Conservation (phyloP, 2,329 filamentous ascomycete genomes). For the Clarireedia paspali region DNA sequence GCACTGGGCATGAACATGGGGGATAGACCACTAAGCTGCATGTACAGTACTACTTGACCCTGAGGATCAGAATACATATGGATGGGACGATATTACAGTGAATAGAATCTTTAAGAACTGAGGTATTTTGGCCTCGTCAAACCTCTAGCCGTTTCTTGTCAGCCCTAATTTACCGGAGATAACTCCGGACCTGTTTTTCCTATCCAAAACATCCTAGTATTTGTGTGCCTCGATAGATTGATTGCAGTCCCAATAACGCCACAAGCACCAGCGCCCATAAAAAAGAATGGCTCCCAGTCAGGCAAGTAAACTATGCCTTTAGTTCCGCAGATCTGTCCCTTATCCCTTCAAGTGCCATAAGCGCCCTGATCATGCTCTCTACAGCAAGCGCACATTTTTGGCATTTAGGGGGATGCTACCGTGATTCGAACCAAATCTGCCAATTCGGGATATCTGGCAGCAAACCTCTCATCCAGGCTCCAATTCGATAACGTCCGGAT, state of each 20-base stretch:
- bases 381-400: no score
- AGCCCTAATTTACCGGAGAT: background rate
- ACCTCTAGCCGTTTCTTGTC: no score
- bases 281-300: background rate
- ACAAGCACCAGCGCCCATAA: background rate
- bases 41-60: no score
- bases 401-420: background rate
- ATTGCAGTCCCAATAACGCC: background rate
- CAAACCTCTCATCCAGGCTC: conserved; percentile 22
- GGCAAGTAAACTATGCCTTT: no score
- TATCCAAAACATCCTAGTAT: background rate
- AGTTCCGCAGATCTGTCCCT: no score
- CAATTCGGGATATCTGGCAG: conserved; percentile 22
- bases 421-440: conserved; percentile 6
- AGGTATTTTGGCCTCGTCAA: no score
- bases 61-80: no score
- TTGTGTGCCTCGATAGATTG: background rate
- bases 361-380: background rate
- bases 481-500: conserved; percentile 18
- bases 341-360: background rate
- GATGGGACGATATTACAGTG: no score
- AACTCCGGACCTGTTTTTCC: background rate
- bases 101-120: no score
- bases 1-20: no score
- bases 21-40: no score